Evolutionary conservation across 1,284 basidiomycete species (phyloP).

Genomic region (Melanopsichium pennsylvanicum): DNA sequence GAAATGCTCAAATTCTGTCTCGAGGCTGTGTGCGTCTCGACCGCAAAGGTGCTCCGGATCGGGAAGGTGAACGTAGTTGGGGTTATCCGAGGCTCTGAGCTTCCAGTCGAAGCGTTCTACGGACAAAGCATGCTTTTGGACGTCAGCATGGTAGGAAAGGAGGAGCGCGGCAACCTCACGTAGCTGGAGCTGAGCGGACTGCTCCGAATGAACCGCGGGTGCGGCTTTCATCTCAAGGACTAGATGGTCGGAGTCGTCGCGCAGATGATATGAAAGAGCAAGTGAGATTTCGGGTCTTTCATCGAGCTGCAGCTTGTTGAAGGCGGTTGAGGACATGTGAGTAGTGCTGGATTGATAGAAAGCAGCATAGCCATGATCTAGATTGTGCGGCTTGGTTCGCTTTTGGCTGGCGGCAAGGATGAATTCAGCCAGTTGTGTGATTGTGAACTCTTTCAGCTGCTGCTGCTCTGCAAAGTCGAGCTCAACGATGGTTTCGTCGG

Average conservation of each 20-base stretch:
- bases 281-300: constrained; percentile 26
- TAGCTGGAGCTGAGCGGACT: constrained; percentile 48
- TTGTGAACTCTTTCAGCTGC: constrained; percentile 5
- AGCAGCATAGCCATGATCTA: constrained; percentile 39
- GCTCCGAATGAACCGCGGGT: constrained; percentile 38
- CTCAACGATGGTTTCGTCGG: constrained; percentile 16
- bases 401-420: constrained; percentile 11
- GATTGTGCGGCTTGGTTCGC: not conserved
- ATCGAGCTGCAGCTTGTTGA: constrained; percentile 18
- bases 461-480: constrained; percentile 38
- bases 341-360: constrained; percentile 6
- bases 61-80: constrained; percentile 29
- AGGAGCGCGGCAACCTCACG: constrained; percentile 44
- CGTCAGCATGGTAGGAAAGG: constrained; percentile 22
- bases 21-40: constrained; percentile 39
- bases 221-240: constrained; percentile 36
- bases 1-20: constrained; percentile 53
- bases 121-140: constrained; percentile 27
- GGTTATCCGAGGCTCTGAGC: constrained; percentile 48
- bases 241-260: not conserved
- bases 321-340: constrained; percentile 1
- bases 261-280: constrained; percentile 25
- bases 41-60: constrained; percentile 23
- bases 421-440: constrained; percentile 9
- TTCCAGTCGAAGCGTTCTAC: constrained; percentile 36